phyloP scores from a whole-genome alignment of 176 grass and related monocot genomes.

The Oryza officinalis region DNA sequence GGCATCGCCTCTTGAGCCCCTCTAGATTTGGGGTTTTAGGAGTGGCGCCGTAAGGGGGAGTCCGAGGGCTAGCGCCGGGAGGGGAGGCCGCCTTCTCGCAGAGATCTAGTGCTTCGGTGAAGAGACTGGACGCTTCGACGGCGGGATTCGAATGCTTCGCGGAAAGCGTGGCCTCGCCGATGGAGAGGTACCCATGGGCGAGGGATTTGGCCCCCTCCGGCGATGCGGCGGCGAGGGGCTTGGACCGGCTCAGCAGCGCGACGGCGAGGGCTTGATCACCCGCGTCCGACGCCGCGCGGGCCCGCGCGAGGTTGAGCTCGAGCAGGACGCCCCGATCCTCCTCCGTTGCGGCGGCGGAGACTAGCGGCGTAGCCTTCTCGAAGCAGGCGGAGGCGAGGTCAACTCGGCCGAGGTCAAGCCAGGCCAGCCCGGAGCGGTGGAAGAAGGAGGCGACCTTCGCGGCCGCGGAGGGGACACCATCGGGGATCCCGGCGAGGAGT shows the following conservation, averaged over 20 bases:
- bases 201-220: conserved; percentile 50
- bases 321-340: conserved; percentile 55
- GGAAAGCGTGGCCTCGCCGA: conserved; percentile 55
- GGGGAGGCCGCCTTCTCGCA: conserved; percentile 69
- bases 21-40: conserved; percentile 50
- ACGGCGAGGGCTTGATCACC: conserved; percentile 68
- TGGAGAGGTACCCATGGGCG: conserved; percentile 66
- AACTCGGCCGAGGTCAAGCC: conserved; percentile 68
- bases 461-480: conserved; percentile 51
- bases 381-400: conserved; percentile 86
- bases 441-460: conserved; percentile 76
- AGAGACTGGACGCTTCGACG: conserved; percentile 62
- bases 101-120: conserved; percentile 85
- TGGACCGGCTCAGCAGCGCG: conserved; percentile 77
- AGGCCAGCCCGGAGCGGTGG: conserved; percentile 68
- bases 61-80: background rate
- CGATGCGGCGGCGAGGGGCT: conserved; percentile 55
- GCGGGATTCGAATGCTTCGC: conserved; percentile 48
- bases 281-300: conserved; percentile 58
- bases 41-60: conserved; percentile 24
- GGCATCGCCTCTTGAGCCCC: conserved; percentile 56
- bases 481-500: conserved; percentile 50
- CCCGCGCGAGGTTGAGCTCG: conserved; percentile 66
- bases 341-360: conserved; percentile 43
- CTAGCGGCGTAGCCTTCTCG: conserved; percentile 80